A percentile compares a stretch with the other conserved stretches of the same genome.
These are phyloP conservation scores for Colletotrichum sp. DNA, from an alignment of 2,329 filamentous ascomycete species.

Conservation along the genomic window DNA sequence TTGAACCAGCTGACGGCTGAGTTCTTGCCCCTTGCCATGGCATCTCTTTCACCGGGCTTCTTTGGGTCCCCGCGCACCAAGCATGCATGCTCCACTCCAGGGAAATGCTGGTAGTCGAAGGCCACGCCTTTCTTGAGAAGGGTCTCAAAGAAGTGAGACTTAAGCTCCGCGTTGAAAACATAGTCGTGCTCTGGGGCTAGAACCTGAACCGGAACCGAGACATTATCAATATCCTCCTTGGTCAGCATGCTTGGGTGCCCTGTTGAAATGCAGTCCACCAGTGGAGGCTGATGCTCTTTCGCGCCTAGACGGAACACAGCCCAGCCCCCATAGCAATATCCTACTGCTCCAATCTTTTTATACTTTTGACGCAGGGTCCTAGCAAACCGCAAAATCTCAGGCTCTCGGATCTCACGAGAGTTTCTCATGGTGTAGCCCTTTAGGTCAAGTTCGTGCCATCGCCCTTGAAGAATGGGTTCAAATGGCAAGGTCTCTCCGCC, in stretches of 20 bases:
- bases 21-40: slow-evolving; percentile 47
- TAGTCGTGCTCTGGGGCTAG: slow-evolving; percentile 53
- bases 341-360: slow-evolving; percentile 45
- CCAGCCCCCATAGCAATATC: slow-evolving; percentile 59
- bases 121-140: slow-evolving; percentile 37
- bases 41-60: slow-evolving; percentile 40
- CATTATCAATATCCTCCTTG: slow-evolving; percentile 48
- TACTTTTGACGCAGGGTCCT: slow-evolving; percentile 36
- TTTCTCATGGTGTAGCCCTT: slow-evolving; percentile 40
- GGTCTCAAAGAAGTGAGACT: slow-evolving; percentile 39
- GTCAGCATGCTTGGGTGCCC: slow-evolving; percentile 50
- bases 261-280: slow-evolving; percentile 50
- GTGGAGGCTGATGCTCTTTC: slow-evolving; percentile 31
- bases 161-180: slow-evolving; percentile 46
- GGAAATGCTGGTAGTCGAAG: slow-evolving; percentile 53
- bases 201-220: slow-evolving; percentile 55
- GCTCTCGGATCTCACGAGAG: slow-evolving; percentile 39
- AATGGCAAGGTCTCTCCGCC: slow-evolving; percentile 35
- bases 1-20: slow-evolving; percentile 44
- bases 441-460: slow-evolving; percentile 40
- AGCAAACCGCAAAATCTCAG: slow-evolving; percentile 44
- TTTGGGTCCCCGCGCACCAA: slow-evolving; percentile 40
- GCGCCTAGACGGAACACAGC: slow-evolving; percentile 50
- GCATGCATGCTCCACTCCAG: slow-evolving; percentile 48
- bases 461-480: slow-evolving; percentile 31